Base-by-base conservation (phyloP, 2,329 filamentous ascomycete genomes). In the Scytalidium sp. region DNA sequence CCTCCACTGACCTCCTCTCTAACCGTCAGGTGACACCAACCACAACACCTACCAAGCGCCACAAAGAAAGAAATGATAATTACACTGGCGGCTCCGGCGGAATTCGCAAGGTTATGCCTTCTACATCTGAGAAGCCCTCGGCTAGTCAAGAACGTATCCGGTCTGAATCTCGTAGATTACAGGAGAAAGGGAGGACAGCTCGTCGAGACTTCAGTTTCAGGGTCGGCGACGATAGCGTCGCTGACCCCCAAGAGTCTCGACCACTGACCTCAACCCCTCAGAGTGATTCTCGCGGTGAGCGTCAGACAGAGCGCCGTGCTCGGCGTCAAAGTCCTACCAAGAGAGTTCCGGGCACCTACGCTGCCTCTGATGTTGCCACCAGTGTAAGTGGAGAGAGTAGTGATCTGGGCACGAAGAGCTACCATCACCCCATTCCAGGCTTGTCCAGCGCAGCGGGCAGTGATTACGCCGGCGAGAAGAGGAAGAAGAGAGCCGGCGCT, bases 21-120 rank as follows among this genome's bases (percentile, higher is more conserved):
- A 74, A 84, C 67, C 73, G 76, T 60, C 75, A 85, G 69, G 69
- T 69, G 62, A 81, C 76, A 55, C 80, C 79, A 1, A 81, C 78
- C 48, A 74, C 61, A 66, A 82, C 74, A 52, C 78, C 79, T 0
- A 73, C 71, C 2, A 64, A 60, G 25, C 22, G 43, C 21, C 50
- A 48, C 43, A 64, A 61, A 47, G 56, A 62, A 36, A 49, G 53
- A 17, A 59, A 56, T 7, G 58, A 64, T 22, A 54, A 50, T 4
- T 57, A 60, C 29, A 57, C 57, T 3, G 54, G 52, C 19, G 55
- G 55, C 3, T 46, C 47, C 3, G 54, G 46, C 4, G 62, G 62
- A 1, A 65, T 66, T 45, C 56, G 64, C 8, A 64, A 64, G 46
- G 63, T 65, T 2, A 56, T 60, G 44, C 43, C 49, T n/a, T 43